phyloP scores from a whole-genome alignment of 306 rosid species.

The Castanea sativa region DNA sequence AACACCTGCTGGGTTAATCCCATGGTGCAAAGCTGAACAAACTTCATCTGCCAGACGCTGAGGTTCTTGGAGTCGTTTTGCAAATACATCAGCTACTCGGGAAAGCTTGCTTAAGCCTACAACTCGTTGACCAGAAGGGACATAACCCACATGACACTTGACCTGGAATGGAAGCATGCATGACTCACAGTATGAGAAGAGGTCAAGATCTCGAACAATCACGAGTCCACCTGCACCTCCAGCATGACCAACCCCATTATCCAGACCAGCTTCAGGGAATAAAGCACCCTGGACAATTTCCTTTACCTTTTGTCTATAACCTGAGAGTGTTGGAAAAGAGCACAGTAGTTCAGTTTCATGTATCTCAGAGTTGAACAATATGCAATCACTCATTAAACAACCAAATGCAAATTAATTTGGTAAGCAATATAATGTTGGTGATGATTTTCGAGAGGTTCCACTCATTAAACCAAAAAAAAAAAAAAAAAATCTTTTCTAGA shows the following conservation, averaged over 20 bases:
- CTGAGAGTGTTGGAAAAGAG: conserved; percentile 28
- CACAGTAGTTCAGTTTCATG: background rate
- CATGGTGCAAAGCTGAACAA: conserved; percentile 55
- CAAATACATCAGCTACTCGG: conserved; percentile 68
- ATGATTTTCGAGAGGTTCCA: background rate
- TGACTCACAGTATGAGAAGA: conserved; percentile 87
- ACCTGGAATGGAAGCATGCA: conserved; percentile 95
- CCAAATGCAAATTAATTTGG: no score
- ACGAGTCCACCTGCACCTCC: conserved; percentile 97
- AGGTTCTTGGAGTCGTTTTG: conserved; percentile 70
- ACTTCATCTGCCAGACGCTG: conserved; percentile 59
- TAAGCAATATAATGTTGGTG: no score
- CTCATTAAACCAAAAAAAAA: background rate
- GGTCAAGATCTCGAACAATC: conserved; percentile 82
- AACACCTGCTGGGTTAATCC: conserved; percentile 88
- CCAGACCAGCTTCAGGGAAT: conserved; percentile 90
- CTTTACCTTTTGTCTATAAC: conserved; percentile 68
- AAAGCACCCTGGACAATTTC: conserved; percentile 91
- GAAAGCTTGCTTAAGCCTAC: conserved; percentile 93
- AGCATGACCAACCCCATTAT: conserved; percentile 71
- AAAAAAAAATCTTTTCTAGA: background rate
- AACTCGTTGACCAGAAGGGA: conserved; percentile 79
- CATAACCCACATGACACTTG: conserved; percentile 89
- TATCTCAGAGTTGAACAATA: background rate
- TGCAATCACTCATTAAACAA: background rate